Conservation (phyloP, 148 eudicot species). For the Cornus suecica region DNA sequence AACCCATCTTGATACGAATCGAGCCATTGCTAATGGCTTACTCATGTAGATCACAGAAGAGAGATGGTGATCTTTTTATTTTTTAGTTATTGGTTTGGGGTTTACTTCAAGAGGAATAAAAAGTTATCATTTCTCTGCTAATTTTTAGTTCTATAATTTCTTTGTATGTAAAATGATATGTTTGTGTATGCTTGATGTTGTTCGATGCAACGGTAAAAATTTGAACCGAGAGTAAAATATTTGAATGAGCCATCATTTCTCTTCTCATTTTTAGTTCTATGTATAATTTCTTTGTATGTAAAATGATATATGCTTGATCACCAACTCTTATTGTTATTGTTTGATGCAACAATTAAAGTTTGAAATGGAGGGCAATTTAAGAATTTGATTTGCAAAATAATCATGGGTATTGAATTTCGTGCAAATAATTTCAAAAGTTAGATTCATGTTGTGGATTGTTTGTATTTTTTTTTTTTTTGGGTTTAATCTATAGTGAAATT, state of each 20-base stretch:
- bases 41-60: conserved; percentile 19
- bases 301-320: not conserved
- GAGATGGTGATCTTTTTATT: not conserved
- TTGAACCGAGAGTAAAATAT: too few species aligned
- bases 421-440: too few species aligned
- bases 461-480: too few species aligned
- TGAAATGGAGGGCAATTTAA: too few species aligned
- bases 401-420: too few species aligned
- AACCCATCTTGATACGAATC: conserved; percentile 31
- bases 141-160: not conserved
- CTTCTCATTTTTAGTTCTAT: not conserved
- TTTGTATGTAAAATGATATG: not conserved
- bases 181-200: too few species aligned
- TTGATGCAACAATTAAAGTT: too few species aligned
- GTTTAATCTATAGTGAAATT: too few species aligned
- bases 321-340: too few species aligned
- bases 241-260: conserved; percentile 8
- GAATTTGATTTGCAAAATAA: too few species aligned
- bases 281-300: not conserved
- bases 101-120: conserved; percentile 12
- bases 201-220: too few species aligned
- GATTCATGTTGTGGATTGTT: too few species aligned
- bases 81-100: conserved; percentile 19
- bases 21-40: conserved; percentile 35
- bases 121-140: not conserved